phyloP scores from a whole-genome alignment of 176 grass and related monocot genomes.

The Rhynchospora breviuscula region DNA sequence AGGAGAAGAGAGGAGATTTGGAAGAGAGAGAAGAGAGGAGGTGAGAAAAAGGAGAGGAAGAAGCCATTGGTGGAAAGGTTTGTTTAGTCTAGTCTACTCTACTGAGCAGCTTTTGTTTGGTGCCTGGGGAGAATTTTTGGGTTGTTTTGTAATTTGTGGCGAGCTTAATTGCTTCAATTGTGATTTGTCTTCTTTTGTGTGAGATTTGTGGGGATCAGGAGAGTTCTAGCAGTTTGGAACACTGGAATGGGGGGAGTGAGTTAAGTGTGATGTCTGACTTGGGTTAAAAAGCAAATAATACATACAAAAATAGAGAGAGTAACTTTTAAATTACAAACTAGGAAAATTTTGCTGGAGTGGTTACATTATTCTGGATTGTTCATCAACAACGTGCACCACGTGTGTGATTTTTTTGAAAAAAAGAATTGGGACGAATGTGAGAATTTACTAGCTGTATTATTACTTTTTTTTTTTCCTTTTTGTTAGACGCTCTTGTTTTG shows the following conservation, averaged over 20 bases:
- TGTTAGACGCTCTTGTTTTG: too few relatives aligned
- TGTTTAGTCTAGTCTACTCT: neutral
- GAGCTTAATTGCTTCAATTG: neutral
- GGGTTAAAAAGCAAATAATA: neutral
- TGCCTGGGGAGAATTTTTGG: neutral
- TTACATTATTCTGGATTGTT: too few relatives aligned
- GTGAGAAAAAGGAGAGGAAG: slow-evolving; percentile 10
- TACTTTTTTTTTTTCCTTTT: too few relatives aligned
- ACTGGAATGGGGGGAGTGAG: neutral
- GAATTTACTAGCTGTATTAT: too few relatives aligned
- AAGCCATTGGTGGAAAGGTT: slow-evolving; percentile 26
- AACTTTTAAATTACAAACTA: neutral
- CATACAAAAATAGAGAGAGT: neutral
- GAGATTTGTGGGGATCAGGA: slow-evolving; percentile 4
- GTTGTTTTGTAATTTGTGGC: neutral
- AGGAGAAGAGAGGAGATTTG: neutral
- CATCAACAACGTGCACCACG: too few relatives aligned
- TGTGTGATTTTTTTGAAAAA: too few relatives aligned
- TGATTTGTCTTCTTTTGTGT: neutral
- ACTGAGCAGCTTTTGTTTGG: neutral
- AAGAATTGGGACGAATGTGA: too few relatives aligned
- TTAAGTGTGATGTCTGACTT: neutral
- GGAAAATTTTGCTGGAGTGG: too few relatives aligned
- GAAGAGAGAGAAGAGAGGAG: slow-evolving; percentile 7
- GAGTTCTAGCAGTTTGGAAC: neutral